Conservation (phyloP, 345 rosid genomes). For the Ceriops tagal region DNA sequence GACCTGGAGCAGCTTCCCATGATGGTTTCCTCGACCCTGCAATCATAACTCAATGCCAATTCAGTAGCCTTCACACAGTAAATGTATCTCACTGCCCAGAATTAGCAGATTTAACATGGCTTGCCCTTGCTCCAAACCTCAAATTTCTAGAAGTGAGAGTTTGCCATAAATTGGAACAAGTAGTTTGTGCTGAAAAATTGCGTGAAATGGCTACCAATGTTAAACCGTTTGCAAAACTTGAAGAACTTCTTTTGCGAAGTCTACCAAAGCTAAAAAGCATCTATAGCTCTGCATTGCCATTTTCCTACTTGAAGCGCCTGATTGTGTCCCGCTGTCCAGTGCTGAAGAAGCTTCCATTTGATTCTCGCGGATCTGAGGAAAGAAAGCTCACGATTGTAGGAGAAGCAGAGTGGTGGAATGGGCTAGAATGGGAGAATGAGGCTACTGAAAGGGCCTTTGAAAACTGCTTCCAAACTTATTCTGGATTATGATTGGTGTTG, state of each 20-base stretch:
- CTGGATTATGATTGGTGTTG: too few relatives aligned
- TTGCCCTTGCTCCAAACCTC: too few relatives aligned
- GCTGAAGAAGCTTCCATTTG: neutral
- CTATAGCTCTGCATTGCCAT: neutral
- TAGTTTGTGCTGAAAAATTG: too few relatives aligned
- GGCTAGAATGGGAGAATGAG: neutral
- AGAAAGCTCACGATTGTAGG: neutral
- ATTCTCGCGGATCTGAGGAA: neutral
- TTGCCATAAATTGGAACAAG: too few relatives aligned
- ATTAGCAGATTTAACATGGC: too few relatives aligned
- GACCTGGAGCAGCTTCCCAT: too few relatives aligned
- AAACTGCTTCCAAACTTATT: neutral
- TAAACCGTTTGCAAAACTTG: neutral
- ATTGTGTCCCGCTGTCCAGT: neutral
- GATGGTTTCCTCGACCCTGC: too few relatives aligned
- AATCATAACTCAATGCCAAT: too few relatives aligned
- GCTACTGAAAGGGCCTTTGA: neutral
- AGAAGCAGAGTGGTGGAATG: neutral
- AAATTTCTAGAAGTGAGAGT: too few relatives aligned
- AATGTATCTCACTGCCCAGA: too few relatives aligned
- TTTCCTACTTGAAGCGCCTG: neutral
- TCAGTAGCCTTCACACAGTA: too few relatives aligned
- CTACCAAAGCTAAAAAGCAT: neutral
- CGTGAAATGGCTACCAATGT: too few relatives aligned
- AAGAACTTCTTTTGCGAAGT: neutral